A percentile compares a stretch with the other conserved stretches of the same genome.
Evolutionary conservation across 2,329 filamentous ascomycete species (phyloP).

Genomic region (Coniochaeta prunicola): DNA sequence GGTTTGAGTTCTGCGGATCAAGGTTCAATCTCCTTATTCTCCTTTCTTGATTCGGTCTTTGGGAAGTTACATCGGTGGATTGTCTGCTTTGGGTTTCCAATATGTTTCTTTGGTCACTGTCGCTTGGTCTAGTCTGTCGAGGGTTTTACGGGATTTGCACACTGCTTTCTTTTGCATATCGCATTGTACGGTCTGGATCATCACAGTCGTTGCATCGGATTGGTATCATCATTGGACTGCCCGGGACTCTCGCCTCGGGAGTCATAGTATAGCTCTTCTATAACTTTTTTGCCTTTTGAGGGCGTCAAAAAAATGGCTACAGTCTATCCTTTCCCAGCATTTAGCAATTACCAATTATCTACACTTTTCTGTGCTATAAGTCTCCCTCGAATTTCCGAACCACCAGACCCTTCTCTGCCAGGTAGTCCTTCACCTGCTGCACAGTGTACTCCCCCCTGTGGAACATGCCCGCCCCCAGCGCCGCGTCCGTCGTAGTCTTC

Average conservation of each 20-base stretch:
- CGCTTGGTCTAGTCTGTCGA: background rate
- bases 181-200: background rate
- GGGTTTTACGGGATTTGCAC: conserved; percentile 2
- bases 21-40: too few relatives aligned
- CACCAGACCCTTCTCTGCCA: conserved; percentile 63
- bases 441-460: conserved; percentile 94
- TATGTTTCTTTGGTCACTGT: background rate
- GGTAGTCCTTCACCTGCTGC: conserved; percentile 80
- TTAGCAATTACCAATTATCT: background rate
- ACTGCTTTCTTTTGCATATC: background rate
- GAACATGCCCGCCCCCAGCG: conserved; percentile 94
- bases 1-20: conserved; percentile 38
- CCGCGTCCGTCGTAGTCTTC: conserved; percentile 81
- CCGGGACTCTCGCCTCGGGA: background rate
- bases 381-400: conserved; percentile 72
- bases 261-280: background rate
- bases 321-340: background rate
- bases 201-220: conserved; percentile 1
- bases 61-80: background rate
- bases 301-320: background rate
- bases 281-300: background rate
- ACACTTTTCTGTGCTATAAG: conserved; percentile 19
- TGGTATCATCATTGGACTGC: background rate
- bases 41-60: conserved; percentile 3
- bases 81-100: background rate